These are phyloP conservation scores for Pseudoscleropodium purum DNA, from an alignment of 225 moss, liverwort and hornwort species.

Conservation along the genomic window DNA sequence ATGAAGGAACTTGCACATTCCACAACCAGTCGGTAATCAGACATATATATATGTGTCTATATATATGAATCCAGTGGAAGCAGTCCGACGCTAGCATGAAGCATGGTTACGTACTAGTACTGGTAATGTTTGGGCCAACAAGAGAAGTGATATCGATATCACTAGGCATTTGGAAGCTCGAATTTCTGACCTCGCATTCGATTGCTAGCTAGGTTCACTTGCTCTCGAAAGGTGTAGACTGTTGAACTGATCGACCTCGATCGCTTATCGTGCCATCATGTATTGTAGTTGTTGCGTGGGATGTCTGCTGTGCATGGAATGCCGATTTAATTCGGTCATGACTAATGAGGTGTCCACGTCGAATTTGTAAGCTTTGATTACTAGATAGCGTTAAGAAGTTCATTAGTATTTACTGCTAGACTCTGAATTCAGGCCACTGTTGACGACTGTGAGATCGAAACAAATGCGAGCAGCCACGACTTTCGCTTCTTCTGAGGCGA, in stretches of 20 bases:
- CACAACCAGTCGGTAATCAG: background rate
- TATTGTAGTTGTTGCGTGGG: background rate
- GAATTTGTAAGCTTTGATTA: background rate
- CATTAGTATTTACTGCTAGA: background rate
- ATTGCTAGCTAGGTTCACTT: background rate
- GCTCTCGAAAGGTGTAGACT: background rate
- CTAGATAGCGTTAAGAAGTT: background rate
- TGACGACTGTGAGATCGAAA: background rate
- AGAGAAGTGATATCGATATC: background rate
- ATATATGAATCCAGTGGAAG: background rate
- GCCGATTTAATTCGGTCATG: background rate
- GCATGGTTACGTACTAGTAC: background rate
- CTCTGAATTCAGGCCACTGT: background rate
- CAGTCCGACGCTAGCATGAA: background rate
- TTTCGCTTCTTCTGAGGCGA: background rate
- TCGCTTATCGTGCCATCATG: background rate
- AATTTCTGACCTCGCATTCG: background rate
- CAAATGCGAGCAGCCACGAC: background rate
- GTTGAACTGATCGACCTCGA: background rate
- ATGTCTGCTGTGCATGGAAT: background rate
- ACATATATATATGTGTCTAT: background rate
- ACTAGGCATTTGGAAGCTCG: background rate
- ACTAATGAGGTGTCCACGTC: background rate
- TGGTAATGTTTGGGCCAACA: too few relatives aligned
- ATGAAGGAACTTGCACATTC: background rate